Evolutionary conservation across 257 asterid species (phyloP).

Genomic region (Gentiana dahurica): DNA sequence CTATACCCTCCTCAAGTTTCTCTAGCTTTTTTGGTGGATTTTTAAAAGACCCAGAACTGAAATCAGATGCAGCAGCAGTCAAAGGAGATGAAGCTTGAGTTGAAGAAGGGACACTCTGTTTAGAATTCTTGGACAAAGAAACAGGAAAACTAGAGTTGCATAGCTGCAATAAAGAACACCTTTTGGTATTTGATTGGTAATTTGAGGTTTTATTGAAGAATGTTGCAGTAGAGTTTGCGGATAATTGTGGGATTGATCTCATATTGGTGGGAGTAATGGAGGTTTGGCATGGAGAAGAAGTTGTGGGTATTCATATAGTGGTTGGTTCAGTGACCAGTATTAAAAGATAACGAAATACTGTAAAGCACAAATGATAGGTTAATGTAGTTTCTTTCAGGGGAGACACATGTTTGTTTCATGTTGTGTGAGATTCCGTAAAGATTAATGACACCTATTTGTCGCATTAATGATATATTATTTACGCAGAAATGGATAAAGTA

Average conservation of each 20-base stretch:
- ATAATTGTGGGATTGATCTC: constrained; percentile 29
- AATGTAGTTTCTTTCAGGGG: no score
- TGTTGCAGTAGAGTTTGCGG: constrained; percentile 23
- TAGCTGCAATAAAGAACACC: constrained; percentile 21
- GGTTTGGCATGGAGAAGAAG: constrained; percentile 1
- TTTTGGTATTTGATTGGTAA: constrained; percentile 19
- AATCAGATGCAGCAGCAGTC: constrained; percentile 30
- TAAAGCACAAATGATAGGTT: no score
- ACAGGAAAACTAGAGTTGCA: constrained; percentile 7
- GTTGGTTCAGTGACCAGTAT: no score
- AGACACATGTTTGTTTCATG: no score
- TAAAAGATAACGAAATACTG: no score
- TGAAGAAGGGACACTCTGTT: constrained; percentile 1
- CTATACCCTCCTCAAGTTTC: constrained; percentile 34
- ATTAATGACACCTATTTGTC: no score
- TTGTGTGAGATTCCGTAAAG: no score
- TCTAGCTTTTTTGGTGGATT: constrained; percentile 20
- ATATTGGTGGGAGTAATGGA: constrained; percentile 9
- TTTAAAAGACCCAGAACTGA: constrained; percentile 23
- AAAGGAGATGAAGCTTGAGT: constrained; percentile 16
- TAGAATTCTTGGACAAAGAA: constrained; percentile 4
- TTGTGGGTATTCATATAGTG: background rate
- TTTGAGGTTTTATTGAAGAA: constrained; percentile 14
- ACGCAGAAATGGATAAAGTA: no score
- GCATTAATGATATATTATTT: no score